These are phyloP conservation scores for Aureobasidium lini DNA, from an alignment of 2,329 filamentous ascomycete genomes.

Conservation along the genomic window DNA sequence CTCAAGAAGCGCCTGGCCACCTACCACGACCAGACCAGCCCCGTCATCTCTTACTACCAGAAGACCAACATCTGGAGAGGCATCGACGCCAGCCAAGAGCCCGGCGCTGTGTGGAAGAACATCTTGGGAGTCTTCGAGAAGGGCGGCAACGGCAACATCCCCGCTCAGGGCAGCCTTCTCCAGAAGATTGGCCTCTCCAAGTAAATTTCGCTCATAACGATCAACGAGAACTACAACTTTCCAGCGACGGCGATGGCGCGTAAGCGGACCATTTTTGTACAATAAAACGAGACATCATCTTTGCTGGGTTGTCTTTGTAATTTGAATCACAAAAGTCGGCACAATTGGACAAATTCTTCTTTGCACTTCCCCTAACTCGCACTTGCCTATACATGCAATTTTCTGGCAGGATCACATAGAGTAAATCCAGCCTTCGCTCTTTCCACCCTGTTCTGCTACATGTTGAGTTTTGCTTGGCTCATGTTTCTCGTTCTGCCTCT, in stretches of 20 bases:
- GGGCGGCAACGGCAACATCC: conserved; percentile 28
- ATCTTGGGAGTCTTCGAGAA: conserved; percentile 72
- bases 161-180: conserved; percentile 37
- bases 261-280: conserved; percentile 3
- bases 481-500: neutral
- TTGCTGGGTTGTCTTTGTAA: conserved; percentile 2
- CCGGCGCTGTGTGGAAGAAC: conserved; percentile 90
- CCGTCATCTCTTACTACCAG: conserved; percentile 94
- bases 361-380: neutral
- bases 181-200: conserved; percentile 49
- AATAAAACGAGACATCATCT: conserved; percentile 6
- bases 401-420: neutral
- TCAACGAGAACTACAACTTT: conserved; percentile 7
- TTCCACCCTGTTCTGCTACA: neutral
- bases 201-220: conserved; percentile 24
- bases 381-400: neutral
- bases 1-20: conserved; percentile 90
- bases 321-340: conserved; percentile 13
- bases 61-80: conserved; percentile 95
- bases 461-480: neutral
- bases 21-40: conserved; percentile 88
- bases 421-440: neutral
- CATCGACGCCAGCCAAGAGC: conserved; percentile 92
- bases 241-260: neutral
- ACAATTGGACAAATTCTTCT: conserved; percentile 1